These are phyloP conservation scores for Linderniella brevidens DNA, from an alignment of 257 asterid species.

Conservation along the genomic window DNA sequence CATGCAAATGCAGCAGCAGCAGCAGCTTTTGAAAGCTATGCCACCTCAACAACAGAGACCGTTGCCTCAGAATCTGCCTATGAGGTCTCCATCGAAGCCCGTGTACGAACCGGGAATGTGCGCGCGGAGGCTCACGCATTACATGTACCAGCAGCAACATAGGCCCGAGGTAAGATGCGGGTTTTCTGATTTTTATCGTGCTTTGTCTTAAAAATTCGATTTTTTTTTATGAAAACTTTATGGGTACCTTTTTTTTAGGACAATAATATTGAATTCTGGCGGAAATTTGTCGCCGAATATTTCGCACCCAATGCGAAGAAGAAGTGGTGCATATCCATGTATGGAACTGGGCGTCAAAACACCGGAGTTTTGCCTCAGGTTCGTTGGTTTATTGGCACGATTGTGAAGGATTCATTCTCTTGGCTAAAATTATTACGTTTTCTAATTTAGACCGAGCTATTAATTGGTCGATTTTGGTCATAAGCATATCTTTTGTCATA, in stretches of 20 bases:
- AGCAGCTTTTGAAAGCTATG: conserved; percentile 11
- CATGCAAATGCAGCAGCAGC: conserved; percentile 71
- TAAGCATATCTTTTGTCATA: too few species aligned
- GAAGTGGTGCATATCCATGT: conserved; percentile 97
- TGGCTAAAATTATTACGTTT: too few species aligned
- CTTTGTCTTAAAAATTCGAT: not conserved
- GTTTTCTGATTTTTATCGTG: not conserved
- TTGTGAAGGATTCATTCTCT: too few species aligned
- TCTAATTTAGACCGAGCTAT: too few species aligned
- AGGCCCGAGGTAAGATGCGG: conserved; percentile 70
- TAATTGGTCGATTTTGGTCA: too few species aligned
- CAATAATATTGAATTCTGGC: conserved; percentile 81
- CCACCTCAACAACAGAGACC: conserved; percentile 11
- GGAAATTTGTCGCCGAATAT: conserved; percentile 77
- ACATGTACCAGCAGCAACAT: conserved; percentile 92
- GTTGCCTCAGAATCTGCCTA: conserved; percentile 43
- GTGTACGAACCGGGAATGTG: conserved; percentile 96
- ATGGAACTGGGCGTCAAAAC: conserved; percentile 90
- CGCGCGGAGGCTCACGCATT: conserved; percentile 86
- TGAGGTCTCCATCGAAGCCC: conserved; percentile 52
- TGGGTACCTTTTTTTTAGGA: conserved; percentile 39
- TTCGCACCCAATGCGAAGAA: conserved; percentile 91
- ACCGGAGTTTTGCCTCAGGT: conserved; percentile 98
- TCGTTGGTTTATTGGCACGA: conserved; percentile 16
- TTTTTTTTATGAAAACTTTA: conserved; percentile 7